Evolutionary conservation across 495 filamentous ascomycete species (phyloP), one percentile per base, ranked within the genome.

Genomic region (Oidiodendron maius): DNA sequence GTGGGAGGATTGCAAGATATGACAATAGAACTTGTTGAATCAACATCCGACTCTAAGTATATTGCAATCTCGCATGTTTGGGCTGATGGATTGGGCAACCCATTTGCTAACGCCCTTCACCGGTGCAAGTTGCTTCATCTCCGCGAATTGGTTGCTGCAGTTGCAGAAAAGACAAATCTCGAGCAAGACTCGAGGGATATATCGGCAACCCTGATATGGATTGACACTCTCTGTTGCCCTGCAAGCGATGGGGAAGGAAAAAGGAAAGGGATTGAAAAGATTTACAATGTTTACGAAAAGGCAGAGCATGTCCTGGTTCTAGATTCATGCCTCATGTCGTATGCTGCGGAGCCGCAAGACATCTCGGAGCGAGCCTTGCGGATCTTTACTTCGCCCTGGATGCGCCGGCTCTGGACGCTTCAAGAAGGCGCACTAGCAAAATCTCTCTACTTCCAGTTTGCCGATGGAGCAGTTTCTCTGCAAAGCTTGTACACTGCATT

Each of bases 41-140:
- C 25, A 18, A 20, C 5, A 10, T 17, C 35, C 11, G 43, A 46
- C 9, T 38, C 28, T 4, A 48, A 48, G 40, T 64, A 60, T 42
- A 42, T 62, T 3, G 61, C 64, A 0, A 43, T 68, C n/a, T 65
- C 63, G 13, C 63, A 68, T 44, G 60, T 66, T 4, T 68, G 64
- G 64, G 56, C 63, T 11, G 64, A 68, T 42, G 64, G 64, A 3
- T 56, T 68, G 12, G 61, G 63, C 13, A 66, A 64, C 35, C 55
- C 61, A 25, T 17, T 46, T 1, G 46, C 24, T 18, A 68, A 65
- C 32, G 42, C 63, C n/a, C 53, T 68, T 2, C 59, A 59, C 17
- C 46, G 40, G 17, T 65, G 64, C 36, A 58, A 66, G 34, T 40
- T 64, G 11, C 52, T 25, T 30, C 48, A 45, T 10, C 50, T 67